Percentiles rank a stretch among this genome's conserved stretches.
Conservation (phyloP, 805 yeast genomes). For the Myxozyma monticola region DNA sequence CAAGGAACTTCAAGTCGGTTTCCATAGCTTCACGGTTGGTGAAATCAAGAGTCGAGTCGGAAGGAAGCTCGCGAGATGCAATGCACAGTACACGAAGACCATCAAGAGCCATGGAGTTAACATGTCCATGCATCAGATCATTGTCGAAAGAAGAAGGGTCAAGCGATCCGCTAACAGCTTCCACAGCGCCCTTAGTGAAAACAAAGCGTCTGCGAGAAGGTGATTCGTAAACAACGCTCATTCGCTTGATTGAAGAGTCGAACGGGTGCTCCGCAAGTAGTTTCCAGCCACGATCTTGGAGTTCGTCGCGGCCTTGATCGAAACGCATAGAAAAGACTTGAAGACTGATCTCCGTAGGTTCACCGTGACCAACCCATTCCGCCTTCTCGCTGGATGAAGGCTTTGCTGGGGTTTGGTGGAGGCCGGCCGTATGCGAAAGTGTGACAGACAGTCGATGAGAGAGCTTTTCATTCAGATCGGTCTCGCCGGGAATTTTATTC, state of each 20-base stretch:
- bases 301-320: constrained; percentile 50
- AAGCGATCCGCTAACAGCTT: constrained; percentile 54
- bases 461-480: constrained; percentile 41
- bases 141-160: constrained; percentile 42
- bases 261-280: constrained; percentile 71
- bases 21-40: constrained; percentile 51
- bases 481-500: constrained; percentile 34
- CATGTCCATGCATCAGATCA: constrained; percentile 50
- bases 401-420: neutral
- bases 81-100: constrained; percentile 78
- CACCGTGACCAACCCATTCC: constrained; percentile 79
- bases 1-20: constrained; percentile 55
- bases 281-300: constrained; percentile 39
- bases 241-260: constrained; percentile 70
- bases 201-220: constrained; percentile 32
- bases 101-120: constrained; percentile 59
- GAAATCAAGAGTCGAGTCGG: constrained; percentile 19
- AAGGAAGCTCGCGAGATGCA: constrained; percentile 45
- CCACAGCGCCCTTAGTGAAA: constrained; percentile 76
- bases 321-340: constrained; percentile 72
- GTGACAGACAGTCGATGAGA: constrained; percentile 4
- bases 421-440: constrained; percentile 1
- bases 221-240: constrained; percentile 58
- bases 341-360: constrained; percentile 86
- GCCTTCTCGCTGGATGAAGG: neutral